These are phyloP conservation scores for Xylaria venustula DNA, from an alignment of 495 filamentous ascomycete species.

Conservation along the genomic window DNA sequence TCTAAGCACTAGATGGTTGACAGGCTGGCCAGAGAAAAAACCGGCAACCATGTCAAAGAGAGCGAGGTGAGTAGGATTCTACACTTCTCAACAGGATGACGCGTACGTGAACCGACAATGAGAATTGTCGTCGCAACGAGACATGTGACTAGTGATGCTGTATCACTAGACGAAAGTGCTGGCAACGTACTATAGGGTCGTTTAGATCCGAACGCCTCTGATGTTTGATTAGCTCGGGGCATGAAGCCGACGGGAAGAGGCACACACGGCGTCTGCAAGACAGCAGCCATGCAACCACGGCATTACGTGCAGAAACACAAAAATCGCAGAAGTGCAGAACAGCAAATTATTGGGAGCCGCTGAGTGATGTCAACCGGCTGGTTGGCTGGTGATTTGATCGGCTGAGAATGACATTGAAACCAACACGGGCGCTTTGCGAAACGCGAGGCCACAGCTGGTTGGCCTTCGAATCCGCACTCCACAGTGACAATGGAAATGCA, in stretches of 20 bases:
- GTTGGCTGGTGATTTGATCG: not conserved
- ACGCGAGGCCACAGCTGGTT: not conserved
- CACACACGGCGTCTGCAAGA: not conserved
- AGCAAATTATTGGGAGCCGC: not conserved
- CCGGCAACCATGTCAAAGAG: not conserved
- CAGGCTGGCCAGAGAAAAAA: not conserved
- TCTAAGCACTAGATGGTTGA: not conserved
- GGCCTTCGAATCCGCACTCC: not conserved
- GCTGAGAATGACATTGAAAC: slow-evolving; percentile 4
- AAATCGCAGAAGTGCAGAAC: not conserved
- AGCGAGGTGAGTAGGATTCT: slow-evolving; percentile 1
- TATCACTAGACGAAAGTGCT: slow-evolving; percentile 11
- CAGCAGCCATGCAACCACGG: slow-evolving; percentile 2
- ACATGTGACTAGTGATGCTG: slow-evolving; percentile 10
- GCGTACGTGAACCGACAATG: slow-evolving; percentile 4
- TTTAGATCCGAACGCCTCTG: not conserved
- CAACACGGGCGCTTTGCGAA: slow-evolving; percentile 9
- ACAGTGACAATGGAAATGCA: not conserved
- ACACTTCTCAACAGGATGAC: slow-evolving; percentile 10
- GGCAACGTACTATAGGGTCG: slow-evolving; percentile 6
- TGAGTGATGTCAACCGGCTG: not conserved
- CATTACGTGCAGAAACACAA: slow-evolving; percentile 4
- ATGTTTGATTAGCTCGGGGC: slow-evolving; percentile 2
- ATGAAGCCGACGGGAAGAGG: not conserved
- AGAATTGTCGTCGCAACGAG: not conserved